Percentiles rank a stretch among this genome's conserved stretches.
These are phyloP conservation scores for Castanea mollissima DNA, from an alignment of 306 rosid genomes.

Conservation along the genomic window DNA sequence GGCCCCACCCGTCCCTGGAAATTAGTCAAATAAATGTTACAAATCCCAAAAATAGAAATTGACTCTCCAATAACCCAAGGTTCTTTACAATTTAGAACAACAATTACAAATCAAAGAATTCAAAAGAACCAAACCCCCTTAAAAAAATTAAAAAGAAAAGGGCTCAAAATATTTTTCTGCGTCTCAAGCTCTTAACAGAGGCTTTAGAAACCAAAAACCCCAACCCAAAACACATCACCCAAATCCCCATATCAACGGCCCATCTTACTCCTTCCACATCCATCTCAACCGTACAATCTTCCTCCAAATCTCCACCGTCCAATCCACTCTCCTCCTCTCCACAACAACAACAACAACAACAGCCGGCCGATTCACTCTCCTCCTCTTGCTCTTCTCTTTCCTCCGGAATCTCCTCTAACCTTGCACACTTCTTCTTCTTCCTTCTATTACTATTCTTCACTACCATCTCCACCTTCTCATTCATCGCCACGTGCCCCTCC, in stretches of 20 bases:
- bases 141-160: too few species aligned
- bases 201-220: slow-evolving; percentile 50
- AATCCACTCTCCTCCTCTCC: slow-evolving; percentile 1
- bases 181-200: slow-evolving; percentile 36
- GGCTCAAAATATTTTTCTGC: slow-evolving; percentile 25
- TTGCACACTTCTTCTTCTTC: slow-evolving; percentile 17
- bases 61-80: too few species aligned
- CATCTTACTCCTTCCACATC: slow-evolving; percentile 38
- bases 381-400: slow-evolving; percentile 27
- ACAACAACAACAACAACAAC: slow-evolving; percentile 9
- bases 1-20: too few species aligned
- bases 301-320: slow-evolving; percentile 18
- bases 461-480: slow-evolving; percentile 31
- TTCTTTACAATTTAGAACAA: too few species aligned
- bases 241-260: slow-evolving; percentile 55
- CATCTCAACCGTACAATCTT: slow-evolving; percentile 7
- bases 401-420: slow-evolving; percentile 52
- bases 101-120: not conserved
- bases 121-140: not conserved
- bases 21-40: too few species aligned
- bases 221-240: slow-evolving; percentile 60
- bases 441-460: slow-evolving; percentile 12
- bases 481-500: slow-evolving; percentile 42
- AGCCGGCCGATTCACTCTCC: slow-evolving; percentile 21
- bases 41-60: too few species aligned